A percentile compares a stretch with the other conserved stretches of the same genome.
Evolutionary conservation across 768 basidiomycete species (phyloP).

Genomic region (Termitomyces sp.): DNA sequence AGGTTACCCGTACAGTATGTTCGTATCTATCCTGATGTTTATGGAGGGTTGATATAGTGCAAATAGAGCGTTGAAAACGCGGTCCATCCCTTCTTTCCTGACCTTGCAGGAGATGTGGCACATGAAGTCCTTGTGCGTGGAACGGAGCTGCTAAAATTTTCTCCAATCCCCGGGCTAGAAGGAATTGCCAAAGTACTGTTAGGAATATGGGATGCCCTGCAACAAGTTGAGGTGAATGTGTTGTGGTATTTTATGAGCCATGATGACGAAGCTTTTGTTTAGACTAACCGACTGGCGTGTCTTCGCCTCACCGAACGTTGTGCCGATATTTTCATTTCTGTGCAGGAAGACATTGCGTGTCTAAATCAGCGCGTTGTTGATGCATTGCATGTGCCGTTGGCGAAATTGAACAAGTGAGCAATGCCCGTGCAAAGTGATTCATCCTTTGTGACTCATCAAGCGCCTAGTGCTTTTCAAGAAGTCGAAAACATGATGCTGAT

Average conservation of each 20-base stretch:
- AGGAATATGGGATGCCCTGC: conserved; percentile 58
- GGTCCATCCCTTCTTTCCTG: conserved; percentile 26
- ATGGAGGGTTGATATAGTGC: neutral
- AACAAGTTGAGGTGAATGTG: conserved; percentile 50
- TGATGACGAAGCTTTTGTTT: neutral
- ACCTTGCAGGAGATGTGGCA: conserved; percentile 27
- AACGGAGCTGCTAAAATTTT: conserved; percentile 34
- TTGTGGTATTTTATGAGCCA: neutral
- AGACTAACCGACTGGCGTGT: conserved; percentile 69
- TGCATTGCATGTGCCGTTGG: conserved; percentile 46
- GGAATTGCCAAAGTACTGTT: conserved; percentile 46
- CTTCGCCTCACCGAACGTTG: conserved; percentile 70
- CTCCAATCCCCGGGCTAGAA: conserved; percentile 48
- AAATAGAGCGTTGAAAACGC: conserved; percentile 27
- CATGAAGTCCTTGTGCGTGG: conserved; percentile 31
- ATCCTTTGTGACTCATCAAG: neutral
- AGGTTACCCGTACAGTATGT: neutral
- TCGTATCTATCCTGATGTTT: neutral
- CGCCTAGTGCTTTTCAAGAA: conserved; percentile 31
- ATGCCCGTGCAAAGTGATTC: neutral
- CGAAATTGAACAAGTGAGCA: conserved; percentile 42
- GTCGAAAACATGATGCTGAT: conserved; percentile 49
- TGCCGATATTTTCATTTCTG: conserved; percentile 55
- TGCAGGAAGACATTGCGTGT: conserved; percentile 53
- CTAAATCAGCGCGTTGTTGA: conserved; percentile 44